Conservation (phyloP, 495 filamentous ascomycete species). For the Podospora sp. region DNA sequence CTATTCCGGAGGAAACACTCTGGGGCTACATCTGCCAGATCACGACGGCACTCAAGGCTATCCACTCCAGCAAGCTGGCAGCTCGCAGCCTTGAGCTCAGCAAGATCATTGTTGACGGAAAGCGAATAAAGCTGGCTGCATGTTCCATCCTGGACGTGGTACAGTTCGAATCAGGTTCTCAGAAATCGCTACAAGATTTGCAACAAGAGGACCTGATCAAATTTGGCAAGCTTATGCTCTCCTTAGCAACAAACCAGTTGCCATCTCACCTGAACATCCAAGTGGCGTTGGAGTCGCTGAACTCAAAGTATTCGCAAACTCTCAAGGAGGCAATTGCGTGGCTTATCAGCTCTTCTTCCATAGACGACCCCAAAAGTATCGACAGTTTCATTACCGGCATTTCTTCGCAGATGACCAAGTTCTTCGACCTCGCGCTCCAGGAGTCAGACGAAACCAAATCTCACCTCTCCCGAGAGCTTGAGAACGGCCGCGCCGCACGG, state of each 20-base stretch:
- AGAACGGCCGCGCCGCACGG: conserved; percentile 85
- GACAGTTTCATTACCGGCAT: conserved; percentile 78
- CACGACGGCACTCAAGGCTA: conserved; percentile 80
- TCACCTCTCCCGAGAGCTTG: conserved; percentile 76
- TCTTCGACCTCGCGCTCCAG: conserved; percentile 74
- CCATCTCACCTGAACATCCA: conserved; percentile 52
- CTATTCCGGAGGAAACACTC: conserved; percentile 74
- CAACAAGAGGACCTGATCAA: conserved; percentile 87
- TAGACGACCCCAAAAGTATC: conserved; percentile 62
- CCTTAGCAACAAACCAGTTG: conserved; percentile 68
- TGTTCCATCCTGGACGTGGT: conserved; percentile 88
- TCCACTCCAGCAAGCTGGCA: conserved; percentile 79
- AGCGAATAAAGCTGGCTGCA: conserved; percentile 84
- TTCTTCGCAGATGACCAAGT: conserved; percentile 66
- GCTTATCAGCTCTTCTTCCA: conserved; percentile 63
- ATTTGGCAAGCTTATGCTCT: conserved; percentile 81
- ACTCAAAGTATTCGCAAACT: conserved; percentile 68
- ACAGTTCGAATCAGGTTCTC: conserved; percentile 64
- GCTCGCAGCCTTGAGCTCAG: conserved; percentile 79
- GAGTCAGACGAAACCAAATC: conserved; percentile 62
- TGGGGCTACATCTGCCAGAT: conserved; percentile 96
- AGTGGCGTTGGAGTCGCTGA: conserved; percentile 70
- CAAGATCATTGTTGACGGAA: conserved; percentile 79
- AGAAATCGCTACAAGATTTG: conserved; percentile 64
- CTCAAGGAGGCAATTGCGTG: conserved; percentile 75